Evolutionary conservation across 805 yeast genomes (phyloP), one percentile per base, ranked within the genome.

Genomic region (Wickerhamiella bombiphila): DNA sequence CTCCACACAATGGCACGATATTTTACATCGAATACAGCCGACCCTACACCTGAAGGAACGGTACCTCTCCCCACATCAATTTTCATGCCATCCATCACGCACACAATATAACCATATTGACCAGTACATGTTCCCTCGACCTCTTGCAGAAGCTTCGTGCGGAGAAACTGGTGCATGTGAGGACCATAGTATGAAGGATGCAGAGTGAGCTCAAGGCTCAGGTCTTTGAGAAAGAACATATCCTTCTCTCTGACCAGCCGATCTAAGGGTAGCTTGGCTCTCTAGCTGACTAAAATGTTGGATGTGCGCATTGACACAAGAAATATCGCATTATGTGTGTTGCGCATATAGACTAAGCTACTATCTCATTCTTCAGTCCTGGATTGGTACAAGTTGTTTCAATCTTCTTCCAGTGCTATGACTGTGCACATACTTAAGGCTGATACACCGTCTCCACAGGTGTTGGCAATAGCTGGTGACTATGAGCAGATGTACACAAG

Each of bases 41-140:
- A 76, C 2, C 98, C 98, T 41, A 77, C 75, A 18, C 86, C 77
- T 2, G 97, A 94, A 32, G 91, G 70, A 45, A 91, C 81, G 49
- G 80, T 68, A 15, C 98, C 98, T 50, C 83, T 78, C 34, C 95
- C 98, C 25, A 91, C 93, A 54, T 91, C 96, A 41, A 91, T 83
- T 47, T 77, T 72, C 79, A 82, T 83, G 47, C 93, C 82, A 55
- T 91, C 97, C 55, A 91, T 67, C 32, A 91, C 98, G 61, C 96
- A 88, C 41, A 91, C 77, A 48, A 91, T 91, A 58, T 91, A 91
- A 11, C 98, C 98, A 64, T 91, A 91, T 59, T 91, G 94, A 51
- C 98, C 98, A 0, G 97, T 86, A 62, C 97, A 91, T 1, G 97
- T 85, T 19, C 98, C 98, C 62, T 91, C 98, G 31, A 91, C 98